Percentiles rank a stretch among this genome's conserved stretches.
Conservation (phyloP, 176 grass and related monocot genomes). For the Zizania latifolia region DNA sequence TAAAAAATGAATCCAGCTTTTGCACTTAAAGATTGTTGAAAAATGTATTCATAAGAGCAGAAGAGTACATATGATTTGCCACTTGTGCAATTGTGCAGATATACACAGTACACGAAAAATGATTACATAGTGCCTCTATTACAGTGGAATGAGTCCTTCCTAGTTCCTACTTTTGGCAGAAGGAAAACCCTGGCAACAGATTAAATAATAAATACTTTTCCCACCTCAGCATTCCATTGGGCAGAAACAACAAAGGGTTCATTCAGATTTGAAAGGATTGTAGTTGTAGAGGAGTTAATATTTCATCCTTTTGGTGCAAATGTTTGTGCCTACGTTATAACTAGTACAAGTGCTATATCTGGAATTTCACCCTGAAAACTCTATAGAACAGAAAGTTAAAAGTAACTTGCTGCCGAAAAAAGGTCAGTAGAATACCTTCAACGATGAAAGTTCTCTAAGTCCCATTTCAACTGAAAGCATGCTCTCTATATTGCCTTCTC, state of each 20-base stretch:
- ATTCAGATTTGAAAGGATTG: not conserved
- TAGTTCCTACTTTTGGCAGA: conserved; percentile 10
- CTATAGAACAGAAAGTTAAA: conserved; percentile 21
- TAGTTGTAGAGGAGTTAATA: not conserved
- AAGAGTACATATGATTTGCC: not conserved
- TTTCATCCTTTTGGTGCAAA: not conserved
- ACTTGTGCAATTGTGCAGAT: conserved; percentile 1
- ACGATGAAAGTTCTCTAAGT: conserved; percentile 84
- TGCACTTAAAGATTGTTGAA: conserved; percentile 3
- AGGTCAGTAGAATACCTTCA: conserved; percentile 51
- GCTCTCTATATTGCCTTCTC: conserved; percentile 98
- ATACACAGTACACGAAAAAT: not conserved
- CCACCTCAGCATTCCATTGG: not conserved
- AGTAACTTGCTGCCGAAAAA: not conserved
- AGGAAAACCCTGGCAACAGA: not conserved
- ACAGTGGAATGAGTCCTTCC: not conserved
- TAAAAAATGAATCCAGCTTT: conserved; percentile 15
- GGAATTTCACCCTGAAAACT: conserved; percentile 13
- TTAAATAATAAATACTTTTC: conserved; percentile 14
- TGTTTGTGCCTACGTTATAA: not conserved
- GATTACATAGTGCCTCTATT: not conserved
- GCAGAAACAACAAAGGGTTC: not conserved
- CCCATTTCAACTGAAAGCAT: conserved; percentile 99
- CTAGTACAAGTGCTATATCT: not conserved
- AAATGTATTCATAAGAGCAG: not conserved